phyloP scores from a whole-genome alignment of 176 grass and related monocot genomes.

The Thinopyrum elongatum region DNA sequence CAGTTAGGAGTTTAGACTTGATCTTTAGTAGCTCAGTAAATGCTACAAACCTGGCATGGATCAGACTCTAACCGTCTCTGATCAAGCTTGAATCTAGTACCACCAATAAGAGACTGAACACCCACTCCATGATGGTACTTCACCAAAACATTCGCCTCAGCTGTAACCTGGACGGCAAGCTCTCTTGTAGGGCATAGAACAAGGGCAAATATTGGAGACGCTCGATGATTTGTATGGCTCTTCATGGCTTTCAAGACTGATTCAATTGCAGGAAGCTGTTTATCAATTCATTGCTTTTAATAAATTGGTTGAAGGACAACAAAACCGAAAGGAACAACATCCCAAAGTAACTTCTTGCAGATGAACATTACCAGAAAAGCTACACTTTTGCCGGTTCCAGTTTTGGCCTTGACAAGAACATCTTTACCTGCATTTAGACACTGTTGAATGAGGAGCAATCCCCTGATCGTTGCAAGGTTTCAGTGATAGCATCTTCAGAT shows the following conservation, averaged over 20 bases:
- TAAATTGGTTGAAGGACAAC: conserved; percentile 32
- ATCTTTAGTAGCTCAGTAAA: conserved; percentile 8
- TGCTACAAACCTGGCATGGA: conserved; percentile 74
- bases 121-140: conserved; percentile 81
- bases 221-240: conserved; percentile 54
- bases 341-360: conserved; percentile 10
- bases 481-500: not conserved
- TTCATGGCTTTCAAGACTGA: conserved; percentile 74
- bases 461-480: not conserved
- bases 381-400: conserved; percentile 85
- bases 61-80: conserved; percentile 80
- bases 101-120: conserved; percentile 91
- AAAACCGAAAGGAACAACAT: conserved; percentile 22
- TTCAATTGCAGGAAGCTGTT: conserved; percentile 99
- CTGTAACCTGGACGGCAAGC: conserved; percentile 85
- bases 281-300: conserved; percentile 50
- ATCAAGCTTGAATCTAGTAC: conserved; percentile 89
- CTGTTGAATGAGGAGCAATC: not conserved
- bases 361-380: conserved; percentile 84
- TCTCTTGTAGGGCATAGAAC: conserved; percentile 92
- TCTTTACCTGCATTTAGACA: conserved; percentile 71
- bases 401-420: conserved; percentile 91
- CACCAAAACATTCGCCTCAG: conserved; percentile 81
- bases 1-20: conserved; percentile 21
- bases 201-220: conserved; percentile 78